Conservation (phyloP, 305 asterid species). For the Fraxinus sp. region DNA sequence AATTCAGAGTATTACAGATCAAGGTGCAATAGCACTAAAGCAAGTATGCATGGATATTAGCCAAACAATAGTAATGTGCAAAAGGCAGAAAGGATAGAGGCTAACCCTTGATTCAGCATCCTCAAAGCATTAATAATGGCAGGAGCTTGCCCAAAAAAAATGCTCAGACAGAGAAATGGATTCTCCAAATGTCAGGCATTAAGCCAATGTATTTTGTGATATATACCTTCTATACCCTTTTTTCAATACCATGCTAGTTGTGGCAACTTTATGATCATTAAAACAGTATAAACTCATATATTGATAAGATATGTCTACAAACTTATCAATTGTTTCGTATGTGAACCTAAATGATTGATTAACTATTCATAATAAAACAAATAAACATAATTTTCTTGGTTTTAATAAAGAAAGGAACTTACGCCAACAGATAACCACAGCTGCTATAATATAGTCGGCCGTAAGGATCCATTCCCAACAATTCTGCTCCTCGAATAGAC, state of each 20-base stretch:
- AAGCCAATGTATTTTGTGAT: neutral
- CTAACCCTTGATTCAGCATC: conserved; percentile 4
- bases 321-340: neutral
- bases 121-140: conserved; percentile 1
- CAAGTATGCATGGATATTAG: neutral
- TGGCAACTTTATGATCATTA: neutral
- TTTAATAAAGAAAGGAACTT: conserved; percentile 42
- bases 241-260: conserved; percentile 9
- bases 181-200: conserved; percentile 3
- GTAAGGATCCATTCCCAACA: conserved; percentile 75
- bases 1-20: neutral
- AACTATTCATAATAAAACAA: conserved; percentile 20
- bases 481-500: conserved; percentile 71
- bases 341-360: conserved; percentile 11
- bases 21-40: neutral
- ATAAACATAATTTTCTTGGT: conserved; percentile 18
- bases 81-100: neutral
- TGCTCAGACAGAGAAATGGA: neutral
- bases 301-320: conserved; percentile 16
- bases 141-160: neutral
- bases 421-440: conserved; percentile 90
- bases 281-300: conserved; percentile 16
- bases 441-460: conserved; percentile 70
- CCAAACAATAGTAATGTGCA: neutral
- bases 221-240: conserved; percentile 16